These are phyloP conservation scores for Hanseniaspora mollemarum DNA, from an alignment of 805 yeast species.

Conservation along the genomic window DNA sequence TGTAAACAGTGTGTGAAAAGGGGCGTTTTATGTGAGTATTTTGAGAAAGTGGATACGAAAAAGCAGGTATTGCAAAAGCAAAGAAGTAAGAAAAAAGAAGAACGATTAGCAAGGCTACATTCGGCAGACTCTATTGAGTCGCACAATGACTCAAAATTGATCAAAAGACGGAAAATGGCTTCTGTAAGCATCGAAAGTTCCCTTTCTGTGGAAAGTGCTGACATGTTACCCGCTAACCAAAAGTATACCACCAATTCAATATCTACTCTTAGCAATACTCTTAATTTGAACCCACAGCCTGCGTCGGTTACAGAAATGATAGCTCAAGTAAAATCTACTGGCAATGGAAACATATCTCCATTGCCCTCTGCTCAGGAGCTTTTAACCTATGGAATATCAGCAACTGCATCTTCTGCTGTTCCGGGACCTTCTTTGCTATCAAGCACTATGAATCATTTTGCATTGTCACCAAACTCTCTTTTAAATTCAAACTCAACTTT, in stretches of 20 bases:
- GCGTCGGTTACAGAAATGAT: not conserved
- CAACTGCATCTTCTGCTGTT: not conserved
- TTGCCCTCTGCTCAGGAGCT: not conserved
- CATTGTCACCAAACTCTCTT: not conserved
- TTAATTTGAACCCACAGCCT: too few species aligned
- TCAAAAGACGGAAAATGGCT: too few species aligned
- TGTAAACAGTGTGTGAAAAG: slow-evolving; percentile 10
- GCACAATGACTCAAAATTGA: too few species aligned
- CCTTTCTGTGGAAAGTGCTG: too few species aligned
- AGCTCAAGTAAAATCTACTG: not conserved
- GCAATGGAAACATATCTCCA: not conserved
- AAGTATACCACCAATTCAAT: too few species aligned
- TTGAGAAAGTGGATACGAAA: slow-evolving; percentile 4
- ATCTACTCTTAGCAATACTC: too few species aligned
- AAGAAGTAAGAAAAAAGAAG: not conserved
- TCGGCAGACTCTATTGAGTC: not conserved
- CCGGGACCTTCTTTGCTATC: not conserved
- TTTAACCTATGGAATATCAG: not conserved
- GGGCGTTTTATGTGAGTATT: slow-evolving; percentile 5
- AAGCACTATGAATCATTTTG: not conserved
- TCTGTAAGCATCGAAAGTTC: too few species aligned
- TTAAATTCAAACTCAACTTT: not conserved
- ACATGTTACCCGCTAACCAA: too few species aligned
- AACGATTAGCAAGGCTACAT: not conserved
- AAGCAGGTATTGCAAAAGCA: not conserved